Base-by-base conservation (phyloP, 1,139 yeast species). In the Saccharomyces hybrid region DNA sequence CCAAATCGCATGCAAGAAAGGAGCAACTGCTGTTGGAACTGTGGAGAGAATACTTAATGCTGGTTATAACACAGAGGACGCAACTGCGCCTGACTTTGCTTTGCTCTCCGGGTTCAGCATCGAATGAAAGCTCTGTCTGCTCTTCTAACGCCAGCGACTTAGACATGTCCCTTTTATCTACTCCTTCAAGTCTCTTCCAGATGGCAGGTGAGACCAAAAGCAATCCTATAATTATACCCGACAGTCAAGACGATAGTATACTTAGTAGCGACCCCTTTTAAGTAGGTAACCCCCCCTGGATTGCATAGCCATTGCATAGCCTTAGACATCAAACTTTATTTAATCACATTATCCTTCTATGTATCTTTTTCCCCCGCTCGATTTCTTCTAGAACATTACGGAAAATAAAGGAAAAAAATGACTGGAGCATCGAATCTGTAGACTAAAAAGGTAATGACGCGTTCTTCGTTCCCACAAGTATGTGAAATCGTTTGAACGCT, bases 1-100 rank as follows among this genome's bases (percentile, higher is more conserved):
- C 11, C 25, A 48, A 34, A 14, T 52, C 23, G 26, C 48, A 11
- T 14, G n/a, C 29, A 32, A 34, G 49, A 38, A 13, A 16, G 27
- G 47, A 34, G 26, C 42, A 46, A 28, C 27, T 31, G n/a, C 38
- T 50, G 34, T 46, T 42, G 13, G 57, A 57, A 0, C 46, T 69
- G 2, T 70, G 73, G 73, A 62, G 59, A 42, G 27, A 64, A 38
- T 69, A 69, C 51, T 50, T 69, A 32, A 58, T 60, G 50, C 52
- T 60, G 8, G 64, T 67, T 23, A 55, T 69, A 4, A 58, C 62
- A 1, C 61, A 61, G 29, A 60, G 73, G 49, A 62, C 67, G 16
- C 53, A 56, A 16, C 61, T 71, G 59, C 61, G 72, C 55, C 32
- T 69, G 23, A 49, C 60, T n/a, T 50, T 54, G 11, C 25, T 53